Base-by-base conservation (phyloP, 345 rosid species). In the Linum tenue region DNA sequence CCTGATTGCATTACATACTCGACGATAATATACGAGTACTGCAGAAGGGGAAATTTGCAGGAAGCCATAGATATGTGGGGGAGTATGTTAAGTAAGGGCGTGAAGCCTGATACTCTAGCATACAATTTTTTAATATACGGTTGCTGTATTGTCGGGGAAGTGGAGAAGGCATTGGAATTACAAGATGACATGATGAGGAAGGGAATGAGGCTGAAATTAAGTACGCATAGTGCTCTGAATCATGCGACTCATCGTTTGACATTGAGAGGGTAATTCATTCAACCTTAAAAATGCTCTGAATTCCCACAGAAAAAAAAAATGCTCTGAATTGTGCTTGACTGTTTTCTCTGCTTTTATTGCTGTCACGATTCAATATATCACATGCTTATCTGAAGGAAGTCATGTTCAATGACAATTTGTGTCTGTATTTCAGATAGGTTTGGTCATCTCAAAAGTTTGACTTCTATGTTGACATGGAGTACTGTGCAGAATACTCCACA, bases 1-100 rank as follows among this genome's bases (percentile, higher is more conserved):
- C 98, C 97, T 3, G 97, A 92, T 74, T 86, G 96, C 72, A 77
- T 92, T 64, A 86, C 97, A 3, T 90, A 90, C 68, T 85, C 98
- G 38, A 92, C 96, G 5, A 71, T 92, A 72, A 86, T 92, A 50
- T 74, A 79, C 55, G 87, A 92, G 81, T 77, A 77, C 9, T 86
- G 94, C 66, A 76, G 71, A 75, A 76, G 74, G 71, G 85, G 84
- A 7, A 60, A 76, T 71, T 75, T 92, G 74, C 70, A 67, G 50
- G 84, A 82, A 73, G 94, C 98, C 4, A 60, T 85, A 14, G 66
- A 69, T 70, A 68, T 86, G 60, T 92, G 98, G 98, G 79, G 86
- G 56, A 72, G 70, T 2, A 92, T 92, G 98, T 79, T 64, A 5
- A 67, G 69, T 58, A 78, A 73, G 69, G 96, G 97, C 55, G 55